These are phyloP conservation scores for Stephania cephalantha DNA, from an alignment of 164 flowering plant genomes.

Conservation along the genomic window DNA sequence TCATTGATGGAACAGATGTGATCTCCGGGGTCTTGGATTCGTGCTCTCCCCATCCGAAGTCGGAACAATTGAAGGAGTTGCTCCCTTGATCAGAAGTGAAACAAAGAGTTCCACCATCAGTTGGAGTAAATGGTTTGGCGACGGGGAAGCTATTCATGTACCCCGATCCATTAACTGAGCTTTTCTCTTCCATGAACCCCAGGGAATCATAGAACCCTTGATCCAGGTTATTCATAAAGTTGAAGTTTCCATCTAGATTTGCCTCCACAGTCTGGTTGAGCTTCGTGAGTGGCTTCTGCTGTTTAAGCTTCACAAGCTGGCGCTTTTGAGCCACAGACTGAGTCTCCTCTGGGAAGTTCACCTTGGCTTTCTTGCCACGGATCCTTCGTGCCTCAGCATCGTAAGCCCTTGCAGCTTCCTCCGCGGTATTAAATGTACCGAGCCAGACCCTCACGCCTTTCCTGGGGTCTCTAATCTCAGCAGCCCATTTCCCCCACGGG, in stretches of 20 bases:
- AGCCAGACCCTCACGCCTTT: conserved; percentile 98
- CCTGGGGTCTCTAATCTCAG: conserved; percentile 95
- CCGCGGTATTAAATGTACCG: conserved; percentile 97
- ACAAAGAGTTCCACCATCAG: conserved; percentile 25
- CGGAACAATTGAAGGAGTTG: conserved; percentile 67
- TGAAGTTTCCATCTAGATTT: conserved; percentile 25
- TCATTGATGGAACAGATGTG: conserved; percentile 44
- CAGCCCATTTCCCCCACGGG: conserved; percentile 99
- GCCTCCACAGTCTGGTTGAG: conserved; percentile 23
- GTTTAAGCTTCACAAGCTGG: conserved; percentile 25
- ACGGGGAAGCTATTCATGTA: conserved; percentile 20
- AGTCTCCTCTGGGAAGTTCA: conserved; percentile 80
- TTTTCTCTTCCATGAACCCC: conserved; percentile 56
- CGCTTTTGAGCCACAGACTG: conserved; percentile 30
- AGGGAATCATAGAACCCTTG: conserved; percentile 26
- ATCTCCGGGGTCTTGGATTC: conserved; percentile 58
- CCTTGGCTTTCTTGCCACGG: conserved; percentile 93
- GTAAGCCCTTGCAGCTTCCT: conserved; percentile 98
- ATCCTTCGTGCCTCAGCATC: conserved; percentile 95
- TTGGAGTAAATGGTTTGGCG: conserved; percentile 25
- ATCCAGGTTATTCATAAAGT: conserved; percentile 25
- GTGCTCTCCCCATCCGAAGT: conserved; percentile 63
- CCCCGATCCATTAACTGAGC: conserved; percentile 28
- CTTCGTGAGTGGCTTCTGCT: conserved; percentile 29
- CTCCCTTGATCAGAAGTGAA: conserved; percentile 75